Percentiles rank a stretch among this genome's conserved stretches.
Evolutionary conservation across 805 yeast species (phyloP).

Genomic region (Debaryomyces prosopidis): DNA sequence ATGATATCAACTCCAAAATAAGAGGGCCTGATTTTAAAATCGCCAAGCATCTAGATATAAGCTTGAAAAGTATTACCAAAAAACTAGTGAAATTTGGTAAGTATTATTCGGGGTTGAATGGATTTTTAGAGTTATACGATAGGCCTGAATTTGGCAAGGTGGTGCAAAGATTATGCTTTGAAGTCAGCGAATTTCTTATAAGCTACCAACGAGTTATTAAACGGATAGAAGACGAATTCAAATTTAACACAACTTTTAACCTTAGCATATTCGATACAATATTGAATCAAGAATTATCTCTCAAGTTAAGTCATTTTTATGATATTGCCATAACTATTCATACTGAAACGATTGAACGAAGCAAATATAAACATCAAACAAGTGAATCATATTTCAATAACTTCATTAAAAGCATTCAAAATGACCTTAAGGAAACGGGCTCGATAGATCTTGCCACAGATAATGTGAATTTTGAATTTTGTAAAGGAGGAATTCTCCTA

Average conservation of each 20-base stretch:
- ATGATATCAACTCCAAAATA: slow-evolving; percentile 38
- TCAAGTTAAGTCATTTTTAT: slow-evolving; percentile 53
- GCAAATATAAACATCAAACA: slow-evolving; percentile 11
- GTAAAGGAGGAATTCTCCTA: slow-evolving; percentile 79
- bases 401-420: slow-evolving; percentile 37
- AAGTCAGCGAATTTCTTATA: slow-evolving; percentile 37
- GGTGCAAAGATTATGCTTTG: slow-evolving; percentile 69
- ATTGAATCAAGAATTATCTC: slow-evolving; percentile 25
- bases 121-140: slow-evolving; percentile 63
- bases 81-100: slow-evolving; percentile 63
- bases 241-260: slow-evolving; percentile 51
- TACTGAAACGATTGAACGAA: slow-evolving; percentile 42
- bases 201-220: slow-evolving; percentile 31
- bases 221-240: slow-evolving; percentile 56
- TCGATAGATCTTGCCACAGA: slow-evolving; percentile 54
- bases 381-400: slow-evolving; percentile 25
- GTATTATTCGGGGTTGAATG: slow-evolving; percentile 54
- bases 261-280: slow-evolving; percentile 54
- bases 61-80: slow-evolving; percentile 68
- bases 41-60: slow-evolving; percentile 69
- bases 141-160: slow-evolving; percentile 63
- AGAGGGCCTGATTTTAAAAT: slow-evolving; percentile 76
- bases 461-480: slow-evolving; percentile 45
- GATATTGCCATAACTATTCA: slow-evolving; percentile 56
- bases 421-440: slow-evolving; percentile 44